Conservation (phyloP, 176 grass and related monocot species). For the Oryza meyeriana region DNA sequence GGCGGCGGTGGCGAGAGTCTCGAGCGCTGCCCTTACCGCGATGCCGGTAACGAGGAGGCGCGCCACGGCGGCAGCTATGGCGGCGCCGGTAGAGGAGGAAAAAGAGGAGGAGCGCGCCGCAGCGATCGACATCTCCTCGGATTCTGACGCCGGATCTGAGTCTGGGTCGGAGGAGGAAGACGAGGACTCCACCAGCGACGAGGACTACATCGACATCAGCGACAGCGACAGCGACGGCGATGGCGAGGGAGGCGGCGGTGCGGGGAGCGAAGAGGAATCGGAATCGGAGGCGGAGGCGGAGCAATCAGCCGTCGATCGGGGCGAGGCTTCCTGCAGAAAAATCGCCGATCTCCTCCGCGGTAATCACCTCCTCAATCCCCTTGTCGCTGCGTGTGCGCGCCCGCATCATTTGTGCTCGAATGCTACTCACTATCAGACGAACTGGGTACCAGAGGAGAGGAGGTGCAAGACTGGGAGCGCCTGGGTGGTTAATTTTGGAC, state of each 20-base stretch:
- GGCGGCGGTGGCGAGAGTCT: background rate
- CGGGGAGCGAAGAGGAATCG: conserved; percentile 14
- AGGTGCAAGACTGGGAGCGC: background rate
- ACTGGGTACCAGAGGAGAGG: background rate
- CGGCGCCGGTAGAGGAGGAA: background rate
- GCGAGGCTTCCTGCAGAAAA: conserved; percentile 42
- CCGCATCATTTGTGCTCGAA: background rate
- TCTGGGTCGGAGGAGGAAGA: conserved; percentile 25
- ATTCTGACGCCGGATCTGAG: conserved; percentile 34
- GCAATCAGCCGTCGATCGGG: conserved; percentile 21
- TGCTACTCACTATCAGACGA: background rate
- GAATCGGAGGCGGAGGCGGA: conserved; percentile 9
- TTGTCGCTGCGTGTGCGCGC: background rate
- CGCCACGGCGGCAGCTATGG: background rate
- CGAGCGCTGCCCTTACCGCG: background rate
- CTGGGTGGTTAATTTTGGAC: conserved; percentile 88
- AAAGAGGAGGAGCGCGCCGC: background rate
- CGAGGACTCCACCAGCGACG: conserved; percentile 36
- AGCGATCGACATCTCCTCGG: conserved; percentile 53
- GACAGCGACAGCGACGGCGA: conserved; percentile 8
- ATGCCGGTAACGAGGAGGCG: conserved; percentile 42
- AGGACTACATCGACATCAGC: conserved; percentile 39
- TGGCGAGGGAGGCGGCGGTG: background rate
- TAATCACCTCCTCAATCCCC: conserved; percentile 17
- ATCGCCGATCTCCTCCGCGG: conserved; percentile 50